A percentile compares a stretch with the other conserved stretches of the same genome.
Conservation (phyloP, 2,329 filamentous ascomycete species). For the Colletotrichum phormii region DNA sequence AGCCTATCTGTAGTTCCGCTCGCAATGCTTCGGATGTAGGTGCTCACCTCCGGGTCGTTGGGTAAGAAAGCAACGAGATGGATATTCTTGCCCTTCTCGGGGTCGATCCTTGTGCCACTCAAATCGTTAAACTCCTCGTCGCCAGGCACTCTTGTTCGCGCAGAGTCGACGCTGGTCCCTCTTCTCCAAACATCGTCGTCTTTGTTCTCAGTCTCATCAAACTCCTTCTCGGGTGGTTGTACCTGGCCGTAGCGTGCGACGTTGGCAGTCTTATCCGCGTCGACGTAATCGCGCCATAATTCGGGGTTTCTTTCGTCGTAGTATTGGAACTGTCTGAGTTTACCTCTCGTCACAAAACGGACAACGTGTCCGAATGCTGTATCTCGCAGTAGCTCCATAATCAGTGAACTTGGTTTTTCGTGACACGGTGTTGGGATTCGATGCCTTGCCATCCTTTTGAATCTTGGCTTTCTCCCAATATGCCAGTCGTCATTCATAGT, state of each 20-base stretch:
- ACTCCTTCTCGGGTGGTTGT: background rate
- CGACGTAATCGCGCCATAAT: conserved; percentile 13
- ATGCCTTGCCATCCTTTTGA: background rate
- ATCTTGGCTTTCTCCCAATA: too few species aligned
- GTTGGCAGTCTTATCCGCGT: background rate
- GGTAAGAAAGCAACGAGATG: conserved; percentile 16
- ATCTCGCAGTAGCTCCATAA: conserved; percentile 17
- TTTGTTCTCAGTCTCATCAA: too few species aligned
- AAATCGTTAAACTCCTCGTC: background rate
- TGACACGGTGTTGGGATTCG: background rate
- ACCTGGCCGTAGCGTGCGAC: background rate
- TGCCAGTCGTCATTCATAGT: background rate
- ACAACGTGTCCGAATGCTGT: conserved; percentile 17
- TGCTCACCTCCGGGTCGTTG: conserved; percentile 22
- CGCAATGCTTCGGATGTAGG: too few species aligned
- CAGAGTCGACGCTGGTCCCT: background rate
- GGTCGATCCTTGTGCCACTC: background rate
- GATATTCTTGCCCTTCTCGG: background rate
- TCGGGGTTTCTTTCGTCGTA: conserved; percentile 3
- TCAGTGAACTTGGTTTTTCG: background rate
- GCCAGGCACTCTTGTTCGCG: background rate
- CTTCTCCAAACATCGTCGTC: background rate
- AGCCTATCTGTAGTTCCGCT: background rate
- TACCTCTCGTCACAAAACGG: background rate
- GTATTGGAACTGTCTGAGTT: conserved; percentile 13